Percentiles rank a stretch among this genome's conserved stretches.
phyloP scores from a whole-genome alignment of 106 monocot species.

The Dendrobium nobile region DNA sequence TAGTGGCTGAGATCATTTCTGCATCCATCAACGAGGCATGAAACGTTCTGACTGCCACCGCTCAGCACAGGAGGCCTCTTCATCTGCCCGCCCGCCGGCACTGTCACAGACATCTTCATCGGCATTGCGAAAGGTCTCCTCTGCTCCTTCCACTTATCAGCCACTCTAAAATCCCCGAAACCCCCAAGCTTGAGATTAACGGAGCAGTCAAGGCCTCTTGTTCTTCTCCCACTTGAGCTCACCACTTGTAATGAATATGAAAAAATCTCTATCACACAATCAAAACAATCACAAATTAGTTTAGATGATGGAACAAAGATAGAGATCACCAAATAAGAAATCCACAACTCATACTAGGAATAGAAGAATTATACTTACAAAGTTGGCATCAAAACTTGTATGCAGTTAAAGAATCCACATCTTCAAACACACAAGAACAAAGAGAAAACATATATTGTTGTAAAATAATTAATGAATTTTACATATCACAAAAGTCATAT shows the following conservation, averaged over 20 bases:
- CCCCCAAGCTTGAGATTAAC: conserved; percentile 42
- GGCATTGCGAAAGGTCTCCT: background rate
- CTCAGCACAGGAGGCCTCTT: conserved; percentile 21
- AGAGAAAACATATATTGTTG: too few relatives aligned
- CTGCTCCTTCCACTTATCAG: conserved; percentile 30
- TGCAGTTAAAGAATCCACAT: too few relatives aligned
- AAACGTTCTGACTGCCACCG: conserved; percentile 17
- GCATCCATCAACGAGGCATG: conserved; percentile 48
- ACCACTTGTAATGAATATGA: background rate
- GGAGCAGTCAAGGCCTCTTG: conserved; percentile 23
- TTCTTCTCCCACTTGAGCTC: conserved; percentile 3
- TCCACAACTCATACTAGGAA: too few relatives aligned
- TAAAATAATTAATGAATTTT: too few relatives aligned
- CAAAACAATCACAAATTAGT: too few relatives aligned
- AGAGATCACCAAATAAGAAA: too few relatives aligned
- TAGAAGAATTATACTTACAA: too few relatives aligned
- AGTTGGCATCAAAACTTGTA: too few relatives aligned
- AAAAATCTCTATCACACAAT: too few relatives aligned
- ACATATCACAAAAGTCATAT: too few relatives aligned
- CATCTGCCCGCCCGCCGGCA: conserved; percentile 12
- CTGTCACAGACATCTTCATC: background rate
- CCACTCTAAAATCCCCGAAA: conserved; percentile 22
- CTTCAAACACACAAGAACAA: too few relatives aligned
- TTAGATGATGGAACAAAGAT: too few relatives aligned
- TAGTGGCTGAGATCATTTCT: conserved; percentile 45